Evolutionary conservation across 2,329 filamentous ascomycete species (phyloP).

Genomic region (Trichoderma cornu-damae): DNA sequence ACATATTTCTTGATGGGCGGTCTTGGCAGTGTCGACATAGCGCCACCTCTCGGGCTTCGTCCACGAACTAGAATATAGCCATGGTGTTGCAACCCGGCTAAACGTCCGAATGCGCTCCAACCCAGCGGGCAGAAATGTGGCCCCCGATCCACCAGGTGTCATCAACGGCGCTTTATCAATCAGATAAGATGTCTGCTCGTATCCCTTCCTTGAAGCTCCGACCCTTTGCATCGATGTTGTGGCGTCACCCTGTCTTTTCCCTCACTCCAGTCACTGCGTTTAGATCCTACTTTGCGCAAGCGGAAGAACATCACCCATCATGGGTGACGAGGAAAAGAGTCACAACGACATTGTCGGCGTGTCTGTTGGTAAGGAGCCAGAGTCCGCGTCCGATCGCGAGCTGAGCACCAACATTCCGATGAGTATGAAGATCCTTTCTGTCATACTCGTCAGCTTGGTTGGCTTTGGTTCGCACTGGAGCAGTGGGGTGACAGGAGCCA

Average conservation of each 20-base stretch:
- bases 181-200: slow-evolving; percentile 10
- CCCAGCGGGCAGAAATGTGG: slow-evolving; percentile 5
- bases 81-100: not conserved
- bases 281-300: too few relatives aligned
- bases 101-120: not conserved
- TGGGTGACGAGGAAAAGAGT: slow-evolving; percentile 10
- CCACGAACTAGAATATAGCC: not conserved
- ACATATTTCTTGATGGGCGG: not conserved
- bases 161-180: slow-evolving; percentile 9
- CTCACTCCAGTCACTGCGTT: not conserved
- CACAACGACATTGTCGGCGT: not conserved
- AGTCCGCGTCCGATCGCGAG: not conserved
- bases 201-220: not conserved
- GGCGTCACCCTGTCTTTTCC: not conserved
- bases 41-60: not conserved
- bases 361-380: not conserved
- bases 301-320: not conserved
- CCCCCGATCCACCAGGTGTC: not conserved
- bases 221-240: not conserved
- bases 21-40: not conserved
- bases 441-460: slow-evolving; percentile 34
- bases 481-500: slow-evolving; percentile 53
- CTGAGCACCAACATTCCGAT: not conserved
- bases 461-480: slow-evolving; percentile 58
- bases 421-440: slow-evolving; percentile 12